Evolutionary conservation across 176 grass and related monocot species (phyloP), one percentile per base, ranked within the genome.

Genomic region (Poa pratensis): DNA sequence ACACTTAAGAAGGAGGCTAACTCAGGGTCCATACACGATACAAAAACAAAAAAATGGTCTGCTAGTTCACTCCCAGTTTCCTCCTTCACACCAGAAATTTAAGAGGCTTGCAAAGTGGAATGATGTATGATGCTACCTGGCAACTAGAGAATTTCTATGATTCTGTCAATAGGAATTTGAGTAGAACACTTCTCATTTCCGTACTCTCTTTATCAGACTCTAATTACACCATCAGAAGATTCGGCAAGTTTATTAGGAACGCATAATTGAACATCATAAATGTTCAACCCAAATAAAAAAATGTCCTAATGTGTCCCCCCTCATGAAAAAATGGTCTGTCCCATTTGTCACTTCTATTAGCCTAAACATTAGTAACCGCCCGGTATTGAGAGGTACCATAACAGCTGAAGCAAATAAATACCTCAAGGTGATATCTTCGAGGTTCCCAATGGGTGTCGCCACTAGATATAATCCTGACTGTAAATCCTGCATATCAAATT

Each of bases 361-460:
- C 20, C n/a, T 43, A 46, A 81, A 23, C 54, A 30, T 69, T 69
- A 45, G 50, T 53, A 73, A 37, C 78, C 37, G 52, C 27, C 72
- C 81, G 50, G 27, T 34, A 69, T 7, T 49, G 22, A 48, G 69
- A 27, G 67, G 12, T 76, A 52, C 20, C 45, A 55, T 76, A 32
- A 61, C 43, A 81, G 46, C 58, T 46, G 34, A 62, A 77, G 35
- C 6, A 89, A n/a, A 76, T 53, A 30, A 76, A 62, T 86, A 98
- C 96, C 96, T 89, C 71, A 98, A 87, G 53, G 96, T 95, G 60
- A 98, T 95, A 89, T 98, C 96, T 90, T 98, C 96, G 50, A 95
- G 93, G 89, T 98, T 98, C 39, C 96, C 93, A 43, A 98, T 98
- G 78, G 96, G 96, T n/a, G 96, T 98, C 45, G 96, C 89, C 74